Percentiles rank a stretch among this genome's conserved stretches.
These are phyloP conservation scores for Hypoxylon fragiforme DNA, from an alignment of 495 filamentous ascomycete species.

Conservation along the genomic window DNA sequence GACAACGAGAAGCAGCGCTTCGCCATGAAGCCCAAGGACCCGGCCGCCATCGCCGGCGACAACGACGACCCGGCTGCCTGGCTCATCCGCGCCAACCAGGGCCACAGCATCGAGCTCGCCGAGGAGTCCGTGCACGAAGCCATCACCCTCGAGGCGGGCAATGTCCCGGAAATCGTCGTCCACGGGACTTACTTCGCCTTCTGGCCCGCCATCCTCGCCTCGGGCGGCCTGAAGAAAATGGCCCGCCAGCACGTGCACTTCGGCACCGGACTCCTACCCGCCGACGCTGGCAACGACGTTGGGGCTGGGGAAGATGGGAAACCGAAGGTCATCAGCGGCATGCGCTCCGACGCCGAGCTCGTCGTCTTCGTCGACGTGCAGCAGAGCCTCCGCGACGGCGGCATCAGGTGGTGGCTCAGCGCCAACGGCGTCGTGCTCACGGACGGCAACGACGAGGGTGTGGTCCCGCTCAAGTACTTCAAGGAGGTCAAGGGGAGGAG, in stretches of 20 bases:
- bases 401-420: constrained; percentile 79
- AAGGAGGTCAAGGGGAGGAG: constrained; percentile 60
- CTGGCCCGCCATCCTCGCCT: constrained; percentile 70
- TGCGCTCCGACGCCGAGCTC: constrained; percentile 77
- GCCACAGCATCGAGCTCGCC: constrained; percentile 75
- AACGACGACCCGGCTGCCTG: constrained; percentile 63
- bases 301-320: constrained; percentile 31
- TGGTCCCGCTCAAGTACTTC: constrained; percentile 50
- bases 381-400: constrained; percentile 60
- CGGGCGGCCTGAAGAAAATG: constrained; percentile 81
- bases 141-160: constrained; percentile 53
- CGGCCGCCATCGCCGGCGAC: constrained; percentile 2
- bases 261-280: constrained; percentile 63
- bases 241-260: constrained; percentile 85
- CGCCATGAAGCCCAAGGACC: constrained; percentile 54
- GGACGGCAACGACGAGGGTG: constrained; percentile 51
- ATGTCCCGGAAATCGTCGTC: constrained; percentile 67
- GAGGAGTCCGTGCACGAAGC: constrained; percentile 68
- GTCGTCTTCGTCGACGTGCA: constrained; percentile 78
- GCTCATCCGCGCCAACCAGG: constrained; percentile 93
- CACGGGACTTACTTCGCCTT: constrained; percentile 84
- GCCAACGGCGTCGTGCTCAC: constrained; percentile 77
- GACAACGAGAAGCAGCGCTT: constrained; percentile 92
- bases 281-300: constrained; percentile 49
- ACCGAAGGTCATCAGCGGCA: constrained; percentile 73